Evolutionary conservation across 768 basidiomycete genomes (phyloP).

Genomic region (Pulveroboletus sp.): DNA sequence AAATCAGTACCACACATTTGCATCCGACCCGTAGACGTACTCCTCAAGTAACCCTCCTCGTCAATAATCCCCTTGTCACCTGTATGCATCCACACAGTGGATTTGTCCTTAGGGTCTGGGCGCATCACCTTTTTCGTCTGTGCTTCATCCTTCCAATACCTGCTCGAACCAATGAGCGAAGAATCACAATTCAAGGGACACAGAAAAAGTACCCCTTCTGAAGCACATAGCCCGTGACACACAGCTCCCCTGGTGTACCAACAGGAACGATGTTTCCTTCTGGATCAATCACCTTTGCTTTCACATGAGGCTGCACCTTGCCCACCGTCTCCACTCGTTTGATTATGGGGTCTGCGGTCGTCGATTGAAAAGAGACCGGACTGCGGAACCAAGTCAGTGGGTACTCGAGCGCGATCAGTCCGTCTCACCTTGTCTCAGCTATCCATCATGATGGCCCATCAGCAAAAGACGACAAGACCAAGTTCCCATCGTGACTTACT

Average conservation of each 20-base stretch:
- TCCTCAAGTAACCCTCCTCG: conserved; percentile 71
- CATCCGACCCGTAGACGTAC: conserved; percentile 38
- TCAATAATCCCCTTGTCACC: conserved; percentile 83
- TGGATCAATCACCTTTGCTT: conserved; percentile 64
- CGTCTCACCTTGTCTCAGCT: conserved; percentile 69
- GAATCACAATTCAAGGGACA: background rate
- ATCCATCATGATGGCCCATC: background rate
- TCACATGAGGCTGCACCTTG: conserved; percentile 70
- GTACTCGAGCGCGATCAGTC: background rate
- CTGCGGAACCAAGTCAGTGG: conserved; percentile 33
- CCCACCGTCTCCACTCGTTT: conserved; percentile 86
- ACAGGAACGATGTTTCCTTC: conserved; percentile 66
- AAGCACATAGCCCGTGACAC: conserved; percentile 70
- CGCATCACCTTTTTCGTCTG: conserved; percentile 64
- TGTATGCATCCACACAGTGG: conserved; percentile 77
- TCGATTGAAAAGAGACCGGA: conserved; percentile 83
- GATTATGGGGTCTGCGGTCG: conserved; percentile 60
- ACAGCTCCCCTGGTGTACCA: conserved; percentile 71
- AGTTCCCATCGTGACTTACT: conserved; percentile 46
- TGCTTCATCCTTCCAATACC: conserved; percentile 74
- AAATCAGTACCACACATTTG: background rate
- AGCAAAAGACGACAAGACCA: background rate
- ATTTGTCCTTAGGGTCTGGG: conserved; percentile 45
- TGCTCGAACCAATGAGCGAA: conserved; percentile 24
- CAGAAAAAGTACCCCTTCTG: conserved; percentile 88